Conservation (phyloP, 2,329 filamentous ascomycete genomes). For the Exserohilum turcica region DNA sequence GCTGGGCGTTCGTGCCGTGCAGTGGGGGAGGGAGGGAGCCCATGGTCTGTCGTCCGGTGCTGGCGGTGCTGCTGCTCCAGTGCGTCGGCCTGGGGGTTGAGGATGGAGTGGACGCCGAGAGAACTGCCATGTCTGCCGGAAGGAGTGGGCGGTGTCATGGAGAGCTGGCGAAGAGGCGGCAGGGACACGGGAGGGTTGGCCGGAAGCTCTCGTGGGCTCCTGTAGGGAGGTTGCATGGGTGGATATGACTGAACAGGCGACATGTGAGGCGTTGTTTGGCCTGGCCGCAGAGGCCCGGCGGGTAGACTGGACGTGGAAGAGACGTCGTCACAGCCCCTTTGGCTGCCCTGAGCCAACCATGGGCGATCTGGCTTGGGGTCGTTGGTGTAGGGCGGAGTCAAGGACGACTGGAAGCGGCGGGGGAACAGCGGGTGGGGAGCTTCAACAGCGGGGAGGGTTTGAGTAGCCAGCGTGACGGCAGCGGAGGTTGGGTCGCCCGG, state of each 20-base stretch:
- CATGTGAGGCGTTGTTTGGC: conserved; percentile 34
- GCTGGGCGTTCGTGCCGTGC: conserved; percentile 29
- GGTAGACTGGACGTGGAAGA: conserved; percentile 37
- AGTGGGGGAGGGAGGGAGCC: not conserved
- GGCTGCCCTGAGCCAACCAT: conserved; percentile 42
- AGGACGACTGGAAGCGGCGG: conserved; percentile 32
- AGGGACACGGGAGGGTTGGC: conserved; percentile 33
- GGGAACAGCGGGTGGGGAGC: conserved; percentile 42
- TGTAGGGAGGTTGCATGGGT: conserved; percentile 34
- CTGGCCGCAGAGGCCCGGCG: conserved; percentile 29
- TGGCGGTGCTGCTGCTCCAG: no score
- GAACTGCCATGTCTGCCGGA: conserved; percentile 41
- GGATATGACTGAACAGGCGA: conserved; percentile 35
- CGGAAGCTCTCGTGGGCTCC: conserved; percentile 27
- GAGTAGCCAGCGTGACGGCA: conserved; percentile 46
- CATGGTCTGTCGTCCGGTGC: conserved; percentile 16
- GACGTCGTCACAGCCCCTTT: conserved; percentile 41
- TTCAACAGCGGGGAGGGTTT: conserved; percentile 44
- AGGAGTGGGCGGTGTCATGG: conserved; percentile 43
- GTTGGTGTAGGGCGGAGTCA: conserved; percentile 42
- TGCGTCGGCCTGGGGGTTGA: conserved; percentile 53
- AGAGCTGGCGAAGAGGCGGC: conserved; percentile 43
- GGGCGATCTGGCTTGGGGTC: conserved; percentile 40
- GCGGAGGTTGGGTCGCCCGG: conserved; percentile 24
- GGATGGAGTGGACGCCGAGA: conserved; percentile 52